These are phyloP conservation scores for Vinca minor DNA, from an alignment of 257 asterid species.

Conservation along the genomic window DNA sequence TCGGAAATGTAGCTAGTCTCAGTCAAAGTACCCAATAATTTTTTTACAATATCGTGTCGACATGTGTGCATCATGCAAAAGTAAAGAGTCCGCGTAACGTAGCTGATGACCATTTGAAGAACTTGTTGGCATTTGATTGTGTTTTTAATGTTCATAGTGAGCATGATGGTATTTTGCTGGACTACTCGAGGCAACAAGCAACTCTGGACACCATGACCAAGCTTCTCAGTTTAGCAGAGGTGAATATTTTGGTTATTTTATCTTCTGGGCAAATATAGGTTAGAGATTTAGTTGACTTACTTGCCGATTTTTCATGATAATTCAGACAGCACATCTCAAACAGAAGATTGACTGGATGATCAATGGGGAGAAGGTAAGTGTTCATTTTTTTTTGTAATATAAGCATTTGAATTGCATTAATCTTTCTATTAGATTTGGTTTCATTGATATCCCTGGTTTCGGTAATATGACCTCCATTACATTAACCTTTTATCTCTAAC, in stretches of 20 bases:
- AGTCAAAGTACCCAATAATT: too few relatives aligned
- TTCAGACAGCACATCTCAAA: conserved; percentile 76
- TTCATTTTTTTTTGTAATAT: not conserved
- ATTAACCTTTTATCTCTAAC: too few relatives aligned
- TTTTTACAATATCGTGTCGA: too few relatives aligned
- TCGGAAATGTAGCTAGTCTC: too few relatives aligned
- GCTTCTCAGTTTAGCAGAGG: conserved; percentile 74
- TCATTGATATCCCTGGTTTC: too few relatives aligned
- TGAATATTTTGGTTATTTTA: conserved; percentile 24
- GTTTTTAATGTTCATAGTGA: conserved; percentile 38
- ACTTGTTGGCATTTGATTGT: not conserved
- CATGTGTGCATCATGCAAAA: too few relatives aligned
- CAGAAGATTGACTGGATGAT: conserved; percentile 80
- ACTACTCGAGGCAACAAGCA: conserved; percentile 82
- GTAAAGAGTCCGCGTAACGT: too few relatives aligned
- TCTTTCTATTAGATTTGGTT: too few relatives aligned
- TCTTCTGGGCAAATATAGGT: conserved; percentile 3
- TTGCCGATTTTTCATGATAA: conserved; percentile 22
- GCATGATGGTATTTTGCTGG: conserved; percentile 68
- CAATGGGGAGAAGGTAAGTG: conserved; percentile 81
- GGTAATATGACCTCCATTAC: too few relatives aligned
- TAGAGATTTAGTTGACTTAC: conserved; percentile 2
- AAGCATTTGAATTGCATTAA: too few relatives aligned
- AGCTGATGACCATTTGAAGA: not conserved
- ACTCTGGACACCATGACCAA: conserved; percentile 63